phyloP scores from a whole-genome alignment of 2,329 filamentous ascomycete species.

The Pseudogymnoascus sp. region DNA sequence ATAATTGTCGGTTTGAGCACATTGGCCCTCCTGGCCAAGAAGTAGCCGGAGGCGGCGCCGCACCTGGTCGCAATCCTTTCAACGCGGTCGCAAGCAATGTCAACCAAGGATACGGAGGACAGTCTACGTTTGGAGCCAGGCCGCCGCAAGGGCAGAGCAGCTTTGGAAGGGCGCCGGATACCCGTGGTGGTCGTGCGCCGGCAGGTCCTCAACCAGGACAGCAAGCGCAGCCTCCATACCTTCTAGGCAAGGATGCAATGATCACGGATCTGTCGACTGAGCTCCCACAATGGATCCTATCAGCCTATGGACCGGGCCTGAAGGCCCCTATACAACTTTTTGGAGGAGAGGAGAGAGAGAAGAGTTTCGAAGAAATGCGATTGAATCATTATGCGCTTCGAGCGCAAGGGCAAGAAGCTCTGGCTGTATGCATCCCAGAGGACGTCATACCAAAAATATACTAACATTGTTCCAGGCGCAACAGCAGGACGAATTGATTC shows the following conservation, averaged over 20 bases:
- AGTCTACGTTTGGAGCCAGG: not conserved
- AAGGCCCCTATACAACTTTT: constrained; percentile 78
- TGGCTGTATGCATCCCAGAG: constrained; percentile 22
- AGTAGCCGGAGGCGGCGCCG: not conserved
- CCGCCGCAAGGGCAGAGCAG: constrained; percentile 16
- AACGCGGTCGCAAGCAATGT: constrained; percentile 16
- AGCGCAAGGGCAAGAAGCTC: constrained; percentile 27
- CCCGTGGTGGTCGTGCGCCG: constrained; percentile 11
- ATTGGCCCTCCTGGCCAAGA: constrained; percentile 10
- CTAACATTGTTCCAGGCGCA: constrained; percentile 40
- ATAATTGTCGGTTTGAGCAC: constrained; percentile 49
- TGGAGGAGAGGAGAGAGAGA: constrained; percentile 69
- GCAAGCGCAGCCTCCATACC: constrained; percentile 19
- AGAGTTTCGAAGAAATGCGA: constrained; percentile 82
- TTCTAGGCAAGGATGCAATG: constrained; percentile 43
- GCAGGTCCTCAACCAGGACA: constrained; percentile 1
- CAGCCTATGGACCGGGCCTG: constrained; percentile 71
- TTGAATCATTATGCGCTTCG: constrained; percentile 60
- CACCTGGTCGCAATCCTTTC: constrained; percentile 12
- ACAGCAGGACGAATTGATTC: constrained; percentile 54
- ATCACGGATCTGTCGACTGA: constrained; percentile 62
- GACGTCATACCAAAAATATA: constrained; percentile 9
- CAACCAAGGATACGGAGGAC: constrained; percentile 11
- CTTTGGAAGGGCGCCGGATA: constrained; percentile 3
- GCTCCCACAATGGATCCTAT: constrained; percentile 76